Percentiles rank a stretch among this genome's conserved stretches.
Evolutionary conservation across 257 asterid genomes (phyloP).

Genomic region (Solanum megistacrolobum): DNA sequence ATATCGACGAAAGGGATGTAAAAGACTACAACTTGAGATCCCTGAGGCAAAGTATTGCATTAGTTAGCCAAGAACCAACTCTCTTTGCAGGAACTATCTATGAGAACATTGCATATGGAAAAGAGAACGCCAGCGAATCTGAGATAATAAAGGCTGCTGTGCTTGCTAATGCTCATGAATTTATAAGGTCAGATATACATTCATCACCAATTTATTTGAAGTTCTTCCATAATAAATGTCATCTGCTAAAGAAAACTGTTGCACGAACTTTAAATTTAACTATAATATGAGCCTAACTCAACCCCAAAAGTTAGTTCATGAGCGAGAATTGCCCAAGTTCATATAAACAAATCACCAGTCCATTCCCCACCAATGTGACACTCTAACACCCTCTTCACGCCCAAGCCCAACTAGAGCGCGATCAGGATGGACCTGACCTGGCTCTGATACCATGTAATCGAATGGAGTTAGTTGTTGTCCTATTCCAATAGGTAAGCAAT

Average conservation of each 20-base stretch:
- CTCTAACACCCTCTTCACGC: neutral
- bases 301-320: neutral
- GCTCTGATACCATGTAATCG: neutral
- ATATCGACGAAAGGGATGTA: conserved; percentile 57
- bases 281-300: no score
- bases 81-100: conserved; percentile 62
- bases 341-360: neutral
- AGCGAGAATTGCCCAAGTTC: neutral
- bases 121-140: conserved; percentile 25
- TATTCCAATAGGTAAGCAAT: no score
- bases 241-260: neutral
- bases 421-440: neutral
- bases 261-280: neutral
- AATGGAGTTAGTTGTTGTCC: no score
- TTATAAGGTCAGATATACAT: conserved; percentile 22
- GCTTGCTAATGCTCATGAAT: conserved; percentile 79
- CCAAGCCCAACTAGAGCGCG: neutral
- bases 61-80: conserved; percentile 83
- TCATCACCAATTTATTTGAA: neutral
- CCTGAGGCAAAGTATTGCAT: conserved; percentile 54
- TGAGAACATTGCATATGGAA: conserved; percentile 57
- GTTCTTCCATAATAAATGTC: neutral
- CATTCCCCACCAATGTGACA: neutral
- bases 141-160: conserved; percentile 66
- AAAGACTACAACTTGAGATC: conserved; percentile 51